A percentile compares a stretch with the other conserved stretches of the same genome.
Conservation (phyloP, 2,329 filamentous ascomycete genomes). For the Drechslerella dactyloides region DNA sequence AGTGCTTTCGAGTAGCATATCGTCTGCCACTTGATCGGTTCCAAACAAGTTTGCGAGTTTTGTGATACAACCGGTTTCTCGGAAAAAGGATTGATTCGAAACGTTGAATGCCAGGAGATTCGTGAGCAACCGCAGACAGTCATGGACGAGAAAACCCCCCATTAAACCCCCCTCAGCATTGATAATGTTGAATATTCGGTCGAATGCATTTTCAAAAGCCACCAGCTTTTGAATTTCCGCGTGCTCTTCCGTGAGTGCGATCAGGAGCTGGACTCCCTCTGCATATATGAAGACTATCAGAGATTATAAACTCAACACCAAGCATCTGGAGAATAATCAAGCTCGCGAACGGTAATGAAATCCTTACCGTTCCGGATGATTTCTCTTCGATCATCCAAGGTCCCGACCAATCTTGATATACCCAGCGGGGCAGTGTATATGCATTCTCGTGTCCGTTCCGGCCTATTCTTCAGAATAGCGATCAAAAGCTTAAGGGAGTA, state of each 20-base stretch:
- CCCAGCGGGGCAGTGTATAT: slow-evolving; percentile 87
- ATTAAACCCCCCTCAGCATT: slow-evolving; percentile 81
- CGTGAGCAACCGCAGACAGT: slow-evolving; percentile 86
- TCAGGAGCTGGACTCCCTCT: slow-evolving; percentile 85
- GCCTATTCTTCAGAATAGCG: slow-evolving; percentile 81
- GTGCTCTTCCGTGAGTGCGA: slow-evolving; percentile 83
- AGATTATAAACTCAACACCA: slow-evolving; percentile 48
- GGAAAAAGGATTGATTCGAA: slow-evolving; percentile 91
- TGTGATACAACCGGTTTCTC: slow-evolving; percentile 82
- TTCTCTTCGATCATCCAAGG: slow-evolving; percentile 83
- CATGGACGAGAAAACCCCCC: slow-evolving; percentile 86
- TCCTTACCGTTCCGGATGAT: slow-evolving; percentile 75
- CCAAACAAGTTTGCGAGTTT: slow-evolving; percentile 73
- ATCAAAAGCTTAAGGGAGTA: slow-evolving; percentile 89
- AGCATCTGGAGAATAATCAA: slow-evolving; percentile 4
- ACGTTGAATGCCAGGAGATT: slow-evolving; percentile 86
- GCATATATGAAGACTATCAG: slow-evolving; percentile 48
- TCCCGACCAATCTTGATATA: slow-evolving; percentile 81
- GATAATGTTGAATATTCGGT: slow-evolving; percentile 82
- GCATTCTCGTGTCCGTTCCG: slow-evolving; percentile 92
- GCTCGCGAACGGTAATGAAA: not conserved
- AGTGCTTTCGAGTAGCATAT: slow-evolving; percentile 66
- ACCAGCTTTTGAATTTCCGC: slow-evolving; percentile 92
- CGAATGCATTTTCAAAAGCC: slow-evolving; percentile 92
- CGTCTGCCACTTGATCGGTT: slow-evolving; percentile 53